Conservation (phyloP, 1,284 basidiomycete genomes). For the Ceratobasidium sp. region DNA sequence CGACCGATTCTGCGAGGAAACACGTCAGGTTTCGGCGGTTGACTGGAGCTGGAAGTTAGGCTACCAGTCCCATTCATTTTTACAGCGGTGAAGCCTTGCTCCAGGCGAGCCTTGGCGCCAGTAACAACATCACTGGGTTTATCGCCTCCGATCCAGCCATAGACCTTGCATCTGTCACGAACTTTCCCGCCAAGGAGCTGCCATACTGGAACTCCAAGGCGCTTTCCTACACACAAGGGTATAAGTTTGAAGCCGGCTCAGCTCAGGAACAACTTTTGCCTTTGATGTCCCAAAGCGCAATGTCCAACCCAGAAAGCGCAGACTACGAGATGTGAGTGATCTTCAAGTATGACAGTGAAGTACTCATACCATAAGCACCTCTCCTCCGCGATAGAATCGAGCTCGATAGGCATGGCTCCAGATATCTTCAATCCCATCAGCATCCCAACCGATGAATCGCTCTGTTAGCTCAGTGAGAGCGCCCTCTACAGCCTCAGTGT, state of each 20-base stretch:
- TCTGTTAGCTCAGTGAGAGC: conserved; percentile 72
- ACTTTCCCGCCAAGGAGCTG: conserved; percentile 81
- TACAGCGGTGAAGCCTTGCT: conserved; percentile 79
- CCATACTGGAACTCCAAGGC: conserved; percentile 79
- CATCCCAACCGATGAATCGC: conserved; percentile 74
- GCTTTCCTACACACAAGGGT: conserved; percentile 60
- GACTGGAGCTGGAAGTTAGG: neutral
- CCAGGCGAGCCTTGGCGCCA: conserved; percentile 71
- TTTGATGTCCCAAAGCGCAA: conserved; percentile 80
- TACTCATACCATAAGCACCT: conserved; percentile 72
- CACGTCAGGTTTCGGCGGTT: conserved; percentile 51
- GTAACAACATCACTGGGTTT: conserved; percentile 72
- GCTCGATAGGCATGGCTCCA: conserved; percentile 74
- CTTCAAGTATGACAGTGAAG: conserved; percentile 46
- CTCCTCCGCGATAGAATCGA: conserved; percentile 80
- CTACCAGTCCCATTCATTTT: conserved; percentile 80
- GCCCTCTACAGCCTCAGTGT: conserved; percentile 83
- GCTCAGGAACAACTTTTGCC: conserved; percentile 56
- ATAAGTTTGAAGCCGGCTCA: neutral
- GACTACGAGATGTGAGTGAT: conserved; percentile 46
- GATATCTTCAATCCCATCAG: conserved; percentile 78
- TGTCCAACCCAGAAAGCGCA: conserved; percentile 68
- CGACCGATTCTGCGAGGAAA: conserved; percentile 52
- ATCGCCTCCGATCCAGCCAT: conserved; percentile 82
- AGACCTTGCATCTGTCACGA: conserved; percentile 68